Evolutionary conservation across 805 yeast species (phyloP), one percentile per base, ranked within the genome.

Genomic region (Pichia ethanolica): DNA sequence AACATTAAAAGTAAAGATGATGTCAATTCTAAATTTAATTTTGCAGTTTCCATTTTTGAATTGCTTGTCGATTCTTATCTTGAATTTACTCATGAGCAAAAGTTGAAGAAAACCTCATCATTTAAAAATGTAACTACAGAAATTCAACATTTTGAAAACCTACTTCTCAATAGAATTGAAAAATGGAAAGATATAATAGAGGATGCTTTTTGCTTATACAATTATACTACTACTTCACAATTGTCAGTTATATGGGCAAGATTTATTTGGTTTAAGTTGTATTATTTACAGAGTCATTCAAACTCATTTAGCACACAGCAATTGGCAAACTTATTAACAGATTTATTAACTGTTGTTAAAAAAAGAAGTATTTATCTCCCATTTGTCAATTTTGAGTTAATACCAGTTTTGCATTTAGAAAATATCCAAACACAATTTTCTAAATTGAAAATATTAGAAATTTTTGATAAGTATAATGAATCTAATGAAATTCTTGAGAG

Each of bases 371-470:
- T 72, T 3, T 60, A 66, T 8, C 65, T 83, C 0, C 57, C 64
- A 0, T 80, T 77, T 61, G 72, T 79, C 1, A 89, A 89, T 59
- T 84, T 75, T 55, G 68, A 72, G 1, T 68, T 74, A 49, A 78
- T 90, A 13, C 83, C 88, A 2, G 67, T 72, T 1, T 64, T 90
- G 3, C 81, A 74, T 39, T 46, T 63, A 1, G 66, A 71, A 0
- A 70, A 77, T 5, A 72, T 87, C 8, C 72, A 72, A 35, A 71
- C 79, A 5, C 90, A 88, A 56, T 68, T 82, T 20, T 82, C 90
- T 2, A 86, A 88, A 45, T 71, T 86, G 12, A 78, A 81, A 30
- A 86, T 91, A 0, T 76, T 89, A 41, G 69, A 83, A 0, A 74
- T 81, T 11, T 86, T 86, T 57, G 74, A 87, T 4, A 73, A 81